phyloP scores from a whole-genome alignment of 257 asterid genomes.

The Solanum pimpinellifolium region DNA sequence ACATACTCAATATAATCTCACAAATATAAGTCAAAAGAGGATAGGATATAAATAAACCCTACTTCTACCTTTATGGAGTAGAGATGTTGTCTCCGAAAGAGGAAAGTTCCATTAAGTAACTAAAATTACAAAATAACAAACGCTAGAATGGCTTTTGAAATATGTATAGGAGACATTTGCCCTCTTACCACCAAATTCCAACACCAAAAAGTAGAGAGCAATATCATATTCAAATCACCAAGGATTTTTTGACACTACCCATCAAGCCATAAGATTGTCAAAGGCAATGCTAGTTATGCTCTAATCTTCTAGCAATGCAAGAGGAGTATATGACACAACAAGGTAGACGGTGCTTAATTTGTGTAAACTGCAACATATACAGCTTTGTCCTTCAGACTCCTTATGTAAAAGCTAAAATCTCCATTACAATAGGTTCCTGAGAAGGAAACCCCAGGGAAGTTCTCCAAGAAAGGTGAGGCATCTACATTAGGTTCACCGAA shows the following conservation, averaged over 20 bases:
- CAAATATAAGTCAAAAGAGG: neutral
- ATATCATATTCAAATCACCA: neutral
- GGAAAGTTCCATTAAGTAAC: neutral
- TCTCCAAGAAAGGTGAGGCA: conserved; percentile 46
- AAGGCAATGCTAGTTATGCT: neutral
- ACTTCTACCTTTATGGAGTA: neutral
- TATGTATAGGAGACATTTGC: neutral
- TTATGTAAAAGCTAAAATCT: conserved; percentile 33
- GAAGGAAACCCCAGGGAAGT: conserved; percentile 58
- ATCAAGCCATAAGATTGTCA: neutral
- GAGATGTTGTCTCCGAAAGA: neutral
- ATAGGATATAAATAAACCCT: neutral
- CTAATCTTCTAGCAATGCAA: neutral
- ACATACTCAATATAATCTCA: neutral
- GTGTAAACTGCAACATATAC: conserved; percentile 33
- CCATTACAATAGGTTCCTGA: conserved; percentile 65
- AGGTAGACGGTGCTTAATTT: conserved; percentile 51
- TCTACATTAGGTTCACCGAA: conserved; percentile 37
- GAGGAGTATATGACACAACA: conserved; percentile 52
- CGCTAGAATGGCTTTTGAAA: neutral
- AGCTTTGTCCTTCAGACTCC: conserved; percentile 22
- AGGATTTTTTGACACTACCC: neutral
- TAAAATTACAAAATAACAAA: neutral
- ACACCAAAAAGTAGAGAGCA: neutral
- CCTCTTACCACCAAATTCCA: neutral